Conservation (phyloP, 768 basidiomycete species). For the Podaxis sp. region DNA sequence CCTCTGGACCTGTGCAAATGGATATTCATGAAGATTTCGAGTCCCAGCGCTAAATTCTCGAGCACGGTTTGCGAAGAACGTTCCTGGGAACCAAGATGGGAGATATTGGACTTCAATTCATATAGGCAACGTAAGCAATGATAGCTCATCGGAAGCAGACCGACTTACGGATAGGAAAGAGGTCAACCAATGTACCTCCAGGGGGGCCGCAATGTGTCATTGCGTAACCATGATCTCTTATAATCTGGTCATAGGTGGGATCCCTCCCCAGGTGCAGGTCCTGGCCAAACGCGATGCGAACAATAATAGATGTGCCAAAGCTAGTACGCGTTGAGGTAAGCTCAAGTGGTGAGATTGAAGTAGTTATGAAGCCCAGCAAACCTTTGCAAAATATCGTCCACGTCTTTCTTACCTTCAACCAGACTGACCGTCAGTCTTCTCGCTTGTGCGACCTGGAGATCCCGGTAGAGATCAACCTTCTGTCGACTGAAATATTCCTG, state of each 20-base stretch:
- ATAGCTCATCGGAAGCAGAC: background rate
- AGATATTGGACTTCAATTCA: background rate
- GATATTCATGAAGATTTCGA: background rate
- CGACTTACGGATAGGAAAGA: slow-evolving; percentile 6
- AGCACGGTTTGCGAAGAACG: background rate
- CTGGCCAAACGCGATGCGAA: slow-evolving; percentile 9
- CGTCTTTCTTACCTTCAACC: background rate
- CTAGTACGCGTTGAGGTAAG: background rate
- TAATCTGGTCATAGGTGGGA: background rate
- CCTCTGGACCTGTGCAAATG: slow-evolving; percentile 9
- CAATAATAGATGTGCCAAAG: background rate
- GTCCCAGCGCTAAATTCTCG: background rate
- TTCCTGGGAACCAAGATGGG: slow-evolving; percentile 13
- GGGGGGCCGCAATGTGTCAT: slow-evolving; percentile 8
- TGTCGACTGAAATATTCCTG: background rate
- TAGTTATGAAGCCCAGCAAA: background rate
- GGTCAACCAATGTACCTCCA: slow-evolving; percentile 6
- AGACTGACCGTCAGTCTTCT: background rate
- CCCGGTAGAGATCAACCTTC: background rate
- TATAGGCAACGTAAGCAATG: background rate
- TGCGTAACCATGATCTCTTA: background rate
- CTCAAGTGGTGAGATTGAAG: background rate
- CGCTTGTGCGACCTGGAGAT: background rate
- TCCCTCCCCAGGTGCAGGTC: background rate
- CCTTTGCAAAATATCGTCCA: background rate